These are phyloP conservation scores for Phaeosphaeria sp. DNA, from an alignment of 2,329 filamentous ascomycete species.

Conservation along the genomic window DNA sequence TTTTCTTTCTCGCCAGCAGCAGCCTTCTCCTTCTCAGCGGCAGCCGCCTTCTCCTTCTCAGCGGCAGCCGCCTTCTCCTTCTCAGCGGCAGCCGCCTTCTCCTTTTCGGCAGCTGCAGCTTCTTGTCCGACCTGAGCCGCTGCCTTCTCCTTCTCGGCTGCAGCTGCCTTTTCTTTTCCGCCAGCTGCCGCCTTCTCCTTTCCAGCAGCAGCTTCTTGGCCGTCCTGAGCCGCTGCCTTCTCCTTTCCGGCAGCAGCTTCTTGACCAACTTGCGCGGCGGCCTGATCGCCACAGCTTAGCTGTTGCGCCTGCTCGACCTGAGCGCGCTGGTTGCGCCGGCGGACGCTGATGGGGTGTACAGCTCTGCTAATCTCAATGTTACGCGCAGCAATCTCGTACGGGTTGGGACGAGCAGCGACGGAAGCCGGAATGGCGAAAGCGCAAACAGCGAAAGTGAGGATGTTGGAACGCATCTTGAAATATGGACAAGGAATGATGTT, in stretches of 20 bases:
- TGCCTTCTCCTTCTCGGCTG: neutral
- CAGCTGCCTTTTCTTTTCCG: neutral
- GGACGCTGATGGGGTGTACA: conserved; percentile 1
- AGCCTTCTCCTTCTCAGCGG: neutral
- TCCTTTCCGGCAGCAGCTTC: conserved; percentile 2
- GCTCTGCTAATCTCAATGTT: neutral
- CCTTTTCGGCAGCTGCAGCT: neutral
- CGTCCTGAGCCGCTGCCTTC: conserved; percentile 4
- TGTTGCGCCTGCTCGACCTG: neutral
- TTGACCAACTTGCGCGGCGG: neutral
- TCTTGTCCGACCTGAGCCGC: too few relatives aligned
- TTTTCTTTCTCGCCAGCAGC: neutral
- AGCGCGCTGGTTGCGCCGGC: neutral
- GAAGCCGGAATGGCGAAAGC: conserved; percentile 3
- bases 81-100: neutral
- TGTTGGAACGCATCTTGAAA: conserved; percentile 12
- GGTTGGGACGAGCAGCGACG: conserved; percentile 4
- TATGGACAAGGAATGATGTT: neutral
- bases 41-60: neutral
- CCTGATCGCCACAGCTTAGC: neutral
- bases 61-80: neutral
- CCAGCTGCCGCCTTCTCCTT: conserved; percentile 1
- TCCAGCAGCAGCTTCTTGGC: too few relatives aligned
- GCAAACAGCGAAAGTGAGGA: conserved; percentile 12
- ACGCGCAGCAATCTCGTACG: neutral